phyloP scores from a whole-genome alignment of 228 moss, liverwort and hornwort genomes.

The Sphagnum fallax region DNA sequence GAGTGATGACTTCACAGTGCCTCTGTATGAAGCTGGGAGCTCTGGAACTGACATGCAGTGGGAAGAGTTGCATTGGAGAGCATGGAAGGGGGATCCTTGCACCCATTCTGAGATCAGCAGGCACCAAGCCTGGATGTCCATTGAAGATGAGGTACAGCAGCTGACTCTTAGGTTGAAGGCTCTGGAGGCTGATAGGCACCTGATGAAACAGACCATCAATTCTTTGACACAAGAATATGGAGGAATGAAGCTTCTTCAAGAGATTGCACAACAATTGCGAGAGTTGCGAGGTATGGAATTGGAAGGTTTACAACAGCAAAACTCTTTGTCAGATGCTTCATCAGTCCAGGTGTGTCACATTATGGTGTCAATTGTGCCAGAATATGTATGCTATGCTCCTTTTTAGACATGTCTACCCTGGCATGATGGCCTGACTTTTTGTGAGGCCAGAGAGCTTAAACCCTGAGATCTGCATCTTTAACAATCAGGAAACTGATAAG shows the following conservation, averaged over 20 bases:
- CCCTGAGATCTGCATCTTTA: too few relatives aligned
- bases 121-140: neutral
- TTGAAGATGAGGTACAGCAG: slow-evolving; percentile 42
- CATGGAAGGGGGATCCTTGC: slow-evolving; percentile 10
- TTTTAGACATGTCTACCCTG: too few relatives aligned
- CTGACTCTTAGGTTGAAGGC: slow-evolving; percentile 54
- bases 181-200: slow-evolving; percentile 65
- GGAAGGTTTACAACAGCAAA: slow-evolving; percentile 21
- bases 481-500: too few relatives aligned
- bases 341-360: too few relatives aligned
- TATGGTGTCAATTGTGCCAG: too few relatives aligned
- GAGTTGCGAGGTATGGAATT: slow-evolving; percentile 47
- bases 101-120: neutral
- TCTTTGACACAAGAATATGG: slow-evolving; percentile 63
- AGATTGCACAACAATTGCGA: slow-evolving; percentile 49
- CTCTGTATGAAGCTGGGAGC: too few relatives aligned
- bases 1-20: too few relatives aligned
- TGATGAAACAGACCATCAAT: slow-evolving; percentile 74
- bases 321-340: slow-evolving; percentile 2
- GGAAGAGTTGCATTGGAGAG: slow-evolving; percentile 39
- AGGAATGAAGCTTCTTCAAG: slow-evolving; percentile 71
- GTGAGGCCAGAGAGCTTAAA: too few relatives aligned
- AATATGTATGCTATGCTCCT: too few relatives aligned
- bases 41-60: too few relatives aligned
- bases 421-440: too few relatives aligned